Evolutionary conservation across 176 grass and related monocot genomes (phyloP), one percentile per base, ranked within the genome.

Genomic region (Oryza meyeriana): DNA sequence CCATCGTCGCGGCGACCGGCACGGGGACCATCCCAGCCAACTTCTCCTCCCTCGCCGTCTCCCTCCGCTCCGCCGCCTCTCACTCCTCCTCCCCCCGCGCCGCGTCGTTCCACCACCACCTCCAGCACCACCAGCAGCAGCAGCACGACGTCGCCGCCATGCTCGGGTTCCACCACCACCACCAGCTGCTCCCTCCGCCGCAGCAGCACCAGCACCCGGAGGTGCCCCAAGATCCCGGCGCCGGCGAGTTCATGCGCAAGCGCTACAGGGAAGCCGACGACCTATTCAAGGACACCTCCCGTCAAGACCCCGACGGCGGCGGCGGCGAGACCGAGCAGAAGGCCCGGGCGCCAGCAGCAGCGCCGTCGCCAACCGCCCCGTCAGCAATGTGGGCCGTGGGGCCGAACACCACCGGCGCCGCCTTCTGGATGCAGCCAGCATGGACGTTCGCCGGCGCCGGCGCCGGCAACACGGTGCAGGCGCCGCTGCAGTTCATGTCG

Each of bases 1-100:
- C 97, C 48, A 99, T 99, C 73, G 88, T 99, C n/a, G 93, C 97
- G 10, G 89, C 97, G 6, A 99, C 97, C 0, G 97, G 97, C 1
- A 96, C 93, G 1, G 97, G 97, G 6, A 99, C 97, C 64, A 91
- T 96, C 79, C 97, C 97, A 2, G 93, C 93, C 33, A 96, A 96
- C 80, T 91, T 99, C 85, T 92, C 97, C 40, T 83, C 97, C 4
- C 89, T 99, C 39, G 88, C 92, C 50, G 94, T 91, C 66, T 94
- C 96, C 32, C 88, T 95, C 44, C 85, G 93, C 79, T 93, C 90
- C 10, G 85, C 79, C 8, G 75, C 79, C 12, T 85, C 90, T 1
- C 85, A 86, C 36, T 61, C 88, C 31, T 28, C 75, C 38, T 62
- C 86, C 29, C 74, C 82, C 29, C 82, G 84, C 58, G 29, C 85